Evolutionary conservation across 2,329 filamentous ascomycete species (phyloP).

Genomic region (Emergomyces africanus): DNA sequence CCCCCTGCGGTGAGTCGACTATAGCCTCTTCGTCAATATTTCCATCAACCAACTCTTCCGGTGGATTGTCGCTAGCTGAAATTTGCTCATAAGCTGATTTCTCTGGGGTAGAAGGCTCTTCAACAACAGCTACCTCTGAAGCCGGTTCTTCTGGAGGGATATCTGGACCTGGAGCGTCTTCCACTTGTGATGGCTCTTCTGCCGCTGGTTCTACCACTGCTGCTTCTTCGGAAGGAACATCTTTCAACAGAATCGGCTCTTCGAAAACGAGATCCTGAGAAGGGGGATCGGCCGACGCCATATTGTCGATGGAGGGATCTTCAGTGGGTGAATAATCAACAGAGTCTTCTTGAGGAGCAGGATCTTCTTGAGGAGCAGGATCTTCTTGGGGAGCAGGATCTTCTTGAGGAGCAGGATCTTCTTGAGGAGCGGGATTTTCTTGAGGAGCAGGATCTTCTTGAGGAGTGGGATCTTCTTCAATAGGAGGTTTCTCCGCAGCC

Average conservation of each 20-base stretch:
- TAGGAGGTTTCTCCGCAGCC: conserved; percentile 8
- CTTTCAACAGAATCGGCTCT: conserved; percentile 6
- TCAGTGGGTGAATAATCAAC: conserved; percentile 9
- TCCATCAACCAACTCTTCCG: not conserved
- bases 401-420: too few relatives aligned
- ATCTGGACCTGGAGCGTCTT: conserved; percentile 6
- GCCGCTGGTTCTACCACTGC: not conserved
- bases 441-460: too few relatives aligned
- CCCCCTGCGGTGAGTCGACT: conserved; percentile 2
- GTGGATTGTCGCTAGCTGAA: not conserved
- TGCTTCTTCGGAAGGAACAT: conserved; percentile 6
- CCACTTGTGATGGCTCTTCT: conserved; percentile 6
- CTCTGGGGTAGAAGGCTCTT: conserved; percentile 6
- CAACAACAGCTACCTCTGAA: conserved; percentile 4
- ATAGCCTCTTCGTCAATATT: not conserved
- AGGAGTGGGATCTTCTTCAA: conserved; percentile 2
- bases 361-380: too few relatives aligned
- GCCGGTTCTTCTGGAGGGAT: conserved; percentile 3
- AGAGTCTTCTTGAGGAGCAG: not conserved
- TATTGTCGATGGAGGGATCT: conserved; percentile 10
- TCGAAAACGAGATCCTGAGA: conserved; percentile 9
- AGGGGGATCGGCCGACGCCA: conserved; percentile 7
- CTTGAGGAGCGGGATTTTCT: too few relatives aligned
- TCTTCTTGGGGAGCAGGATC: too few relatives aligned
- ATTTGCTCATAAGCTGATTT: conserved; percentile 1